Percentiles rank a stretch among this genome's conserved stretches.
These are phyloP conservation scores for Fraxinus baroniana DNA, from an alignment of 305 asterid genomes.

Conservation along the genomic window DNA sequence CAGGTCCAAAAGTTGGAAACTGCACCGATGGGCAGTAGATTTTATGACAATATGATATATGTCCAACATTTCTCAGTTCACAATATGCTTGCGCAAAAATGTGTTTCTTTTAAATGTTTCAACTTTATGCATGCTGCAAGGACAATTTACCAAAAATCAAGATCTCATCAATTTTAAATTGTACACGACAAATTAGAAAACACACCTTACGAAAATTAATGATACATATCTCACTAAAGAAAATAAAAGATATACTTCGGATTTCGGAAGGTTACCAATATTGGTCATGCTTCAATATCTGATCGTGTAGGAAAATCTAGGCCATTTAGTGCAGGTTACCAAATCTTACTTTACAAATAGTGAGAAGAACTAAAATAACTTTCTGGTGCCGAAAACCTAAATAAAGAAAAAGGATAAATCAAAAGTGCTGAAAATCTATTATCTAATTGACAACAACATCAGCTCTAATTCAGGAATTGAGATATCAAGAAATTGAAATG, in stretches of 20 bases:
- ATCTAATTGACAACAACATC: background rate
- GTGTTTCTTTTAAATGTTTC: background rate
- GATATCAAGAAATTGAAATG: background rate
- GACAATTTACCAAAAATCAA: background rate
- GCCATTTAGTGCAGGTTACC: slow-evolving; percentile 67
- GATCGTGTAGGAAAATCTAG: slow-evolving; percentile 62
- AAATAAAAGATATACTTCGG: background rate
- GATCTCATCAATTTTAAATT: background rate
- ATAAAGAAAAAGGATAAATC: background rate
- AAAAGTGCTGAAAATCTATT: background rate
- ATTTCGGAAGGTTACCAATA: background rate
- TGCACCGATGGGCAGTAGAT: background rate
- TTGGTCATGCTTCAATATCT: slow-evolving; percentile 38
- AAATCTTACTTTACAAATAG: slow-evolving; percentile 61
- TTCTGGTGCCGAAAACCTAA: slow-evolving; percentile 70
- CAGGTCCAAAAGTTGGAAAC: background rate
- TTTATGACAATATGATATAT: background rate
- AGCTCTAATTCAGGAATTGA: background rate
- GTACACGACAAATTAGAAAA: background rate
- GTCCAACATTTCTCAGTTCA: background rate
- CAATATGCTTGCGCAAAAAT: background rate
- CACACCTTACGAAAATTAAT: background rate
- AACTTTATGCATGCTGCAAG: background rate
- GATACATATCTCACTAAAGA: background rate
- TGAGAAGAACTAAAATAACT: slow-evolving; percentile 63